Conservation (phyloP, 2,329 filamentous ascomycete genomes). For the Fusarium humuli region DNA sequence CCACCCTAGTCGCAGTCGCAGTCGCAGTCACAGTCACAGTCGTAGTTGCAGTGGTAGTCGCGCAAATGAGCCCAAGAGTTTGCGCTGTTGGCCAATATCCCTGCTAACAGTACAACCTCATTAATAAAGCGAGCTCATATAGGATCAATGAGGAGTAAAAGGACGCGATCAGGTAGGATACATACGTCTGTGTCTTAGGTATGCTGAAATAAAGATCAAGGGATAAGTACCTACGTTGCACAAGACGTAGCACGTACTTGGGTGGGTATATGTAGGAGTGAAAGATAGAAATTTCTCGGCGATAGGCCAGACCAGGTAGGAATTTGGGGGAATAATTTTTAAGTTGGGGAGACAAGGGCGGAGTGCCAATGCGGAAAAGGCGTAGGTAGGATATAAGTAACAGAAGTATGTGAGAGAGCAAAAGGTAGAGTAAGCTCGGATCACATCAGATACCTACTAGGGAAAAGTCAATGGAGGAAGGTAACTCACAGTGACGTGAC, state of each 20-base stretch:
- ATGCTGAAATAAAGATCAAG: neutral
- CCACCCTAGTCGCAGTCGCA: conserved; percentile 30
- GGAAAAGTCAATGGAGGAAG: conserved; percentile 3
- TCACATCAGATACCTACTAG: conserved; percentile 2
- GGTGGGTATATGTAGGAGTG: conserved; percentile 20
- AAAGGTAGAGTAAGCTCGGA: conserved; percentile 21
- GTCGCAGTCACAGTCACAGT: conserved; percentile 19
- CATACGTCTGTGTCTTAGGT: neutral
- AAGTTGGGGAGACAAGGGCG: conserved; percentile 5
- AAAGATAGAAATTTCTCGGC: conserved; percentile 30
- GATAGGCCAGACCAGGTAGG: conserved; percentile 7
- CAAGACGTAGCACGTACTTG: conserved; percentile 25
- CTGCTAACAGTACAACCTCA: conserved; percentile 30
- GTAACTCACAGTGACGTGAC: conserved; percentile 18
- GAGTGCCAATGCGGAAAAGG: neutral
- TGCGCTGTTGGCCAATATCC: conserved; percentile 29
- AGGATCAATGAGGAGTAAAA: conserved; percentile 4
- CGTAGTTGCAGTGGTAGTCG: conserved; percentile 24
- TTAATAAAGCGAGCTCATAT: conserved; percentile 16
- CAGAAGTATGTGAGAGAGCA: conserved; percentile 10
- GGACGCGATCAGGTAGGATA: conserved; percentile 4
- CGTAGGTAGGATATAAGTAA: conserved; percentile 14
- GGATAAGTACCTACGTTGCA: conserved; percentile 29
- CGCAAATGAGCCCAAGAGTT: conserved; percentile 44
- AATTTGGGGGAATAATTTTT: conserved; percentile 7